These are phyloP conservation scores for Papiliotrema flavescens DNA, from an alignment of 1,284 basidiomycete genomes.

Conservation along the genomic window DNA sequence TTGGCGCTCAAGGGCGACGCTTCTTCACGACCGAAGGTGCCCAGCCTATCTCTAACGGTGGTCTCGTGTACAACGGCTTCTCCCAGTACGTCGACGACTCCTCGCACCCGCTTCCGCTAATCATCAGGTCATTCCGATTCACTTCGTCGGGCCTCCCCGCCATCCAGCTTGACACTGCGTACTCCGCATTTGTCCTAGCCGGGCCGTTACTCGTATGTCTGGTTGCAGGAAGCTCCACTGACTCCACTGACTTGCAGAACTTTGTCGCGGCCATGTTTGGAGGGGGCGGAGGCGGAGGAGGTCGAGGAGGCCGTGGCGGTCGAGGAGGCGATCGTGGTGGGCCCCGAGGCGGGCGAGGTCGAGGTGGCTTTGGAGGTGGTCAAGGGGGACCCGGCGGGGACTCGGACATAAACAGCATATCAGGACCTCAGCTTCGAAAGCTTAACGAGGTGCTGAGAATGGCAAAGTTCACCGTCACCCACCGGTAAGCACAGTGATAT, in stretches of 20 bases:
- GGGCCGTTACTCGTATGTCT: constrained; percentile 38
- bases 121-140: constrained; percentile 37
- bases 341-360: constrained; percentile 18
- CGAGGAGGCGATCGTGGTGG: constrained; percentile 20
- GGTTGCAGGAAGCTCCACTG: neutral
- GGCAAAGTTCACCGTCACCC: constrained; percentile 42
- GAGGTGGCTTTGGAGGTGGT: constrained; percentile 20
- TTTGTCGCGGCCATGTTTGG: constrained; percentile 35
- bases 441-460: constrained; percentile 37
- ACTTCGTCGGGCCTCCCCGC: constrained; percentile 27
- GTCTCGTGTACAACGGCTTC: constrained; percentile 45
- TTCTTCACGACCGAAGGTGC: constrained; percentile 41
- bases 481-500: constrained; percentile 21
- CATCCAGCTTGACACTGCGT: constrained; percentile 46
- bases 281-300: constrained; percentile 32
- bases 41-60: constrained; percentile 35
- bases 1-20: constrained; percentile 42
- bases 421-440: constrained; percentile 24
- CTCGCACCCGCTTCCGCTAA: constrained; percentile 5
- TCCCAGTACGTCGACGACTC: constrained; percentile 33
- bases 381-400: constrained; percentile 13
- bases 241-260: constrained; percentile 15
- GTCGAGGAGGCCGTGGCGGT: constrained; percentile 27
- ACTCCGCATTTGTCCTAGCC: constrained; percentile 44
- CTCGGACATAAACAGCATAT: constrained; percentile 25